Base-by-base conservation (phyloP, 805 yeast genomes). In the Lipomyces yamanashiensis region DNA sequence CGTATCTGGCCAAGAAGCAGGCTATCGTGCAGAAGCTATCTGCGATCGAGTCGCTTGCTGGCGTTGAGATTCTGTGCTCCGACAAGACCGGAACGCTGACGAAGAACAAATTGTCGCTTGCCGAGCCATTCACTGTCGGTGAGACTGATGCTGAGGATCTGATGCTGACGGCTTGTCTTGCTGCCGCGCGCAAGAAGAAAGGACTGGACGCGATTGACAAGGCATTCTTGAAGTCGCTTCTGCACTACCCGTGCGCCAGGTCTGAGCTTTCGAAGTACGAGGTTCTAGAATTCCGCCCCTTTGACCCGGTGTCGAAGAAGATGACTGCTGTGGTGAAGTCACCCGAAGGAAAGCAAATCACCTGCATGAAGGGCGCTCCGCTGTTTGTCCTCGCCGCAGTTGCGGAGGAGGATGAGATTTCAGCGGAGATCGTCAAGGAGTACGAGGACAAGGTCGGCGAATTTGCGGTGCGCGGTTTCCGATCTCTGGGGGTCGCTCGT, bases 311-410 rank as follows among this genome's bases (percentile, higher is more conserved):
- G 71, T 90, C 96, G 77, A 91, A 91, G 87, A 91, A 90, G 82
- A 96, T 92, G 82, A 87, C 90, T 73, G 97, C 97, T 73, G 83
- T 87, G 78, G 97, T 92, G 76, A 95, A 90, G 82, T 89, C 96
- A 64, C 97, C 97, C 80, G 91, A 88, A 77, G 97, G 97, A 77
- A 96, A 90, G 84, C 85, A 92, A 80, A 91, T 91, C 74, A 81
- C 89, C 78, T 91, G 97, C 87, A 96, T 92, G 77, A 91, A 91
- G 83, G 97, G 97, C 85, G 97, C 97, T 74, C 97, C 97, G 82
- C 86, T 92, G 77, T 92, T 91, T 86, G 96, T 91, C 76, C 84
- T 92, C 80, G 89, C 89, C 86, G 91, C 96, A 78, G 97, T 91
- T 78, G 96, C 90, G 82, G 96, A 91, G 80, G 96, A 90, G 82